Conservation (phyloP, 2,329 filamentous ascomycete genomes). For the Bipolaris sorokiniana region DNA sequence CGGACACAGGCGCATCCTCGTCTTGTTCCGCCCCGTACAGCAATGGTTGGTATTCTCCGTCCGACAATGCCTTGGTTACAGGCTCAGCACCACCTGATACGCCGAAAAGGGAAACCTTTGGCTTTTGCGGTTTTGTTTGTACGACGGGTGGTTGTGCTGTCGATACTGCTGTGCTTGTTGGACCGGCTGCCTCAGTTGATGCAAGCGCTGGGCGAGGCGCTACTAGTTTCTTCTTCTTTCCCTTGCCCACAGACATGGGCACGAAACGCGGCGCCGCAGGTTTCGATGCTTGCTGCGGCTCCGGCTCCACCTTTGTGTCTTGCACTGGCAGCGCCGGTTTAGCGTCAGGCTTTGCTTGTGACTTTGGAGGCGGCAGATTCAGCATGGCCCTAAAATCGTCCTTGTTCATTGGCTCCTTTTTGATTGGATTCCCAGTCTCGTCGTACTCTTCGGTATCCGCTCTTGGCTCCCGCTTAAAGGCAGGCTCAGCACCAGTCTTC, state of each 20-base stretch:
- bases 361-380: slow-evolving; percentile 43
- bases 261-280: slow-evolving; percentile 83
- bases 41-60: slow-evolving; percentile 48
- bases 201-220: slow-evolving; percentile 16
- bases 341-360: slow-evolving; percentile 40
- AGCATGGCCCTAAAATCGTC: slow-evolving; percentile 43
- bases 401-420: slow-evolving; percentile 38
- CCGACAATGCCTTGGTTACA: slow-evolving; percentile 21
- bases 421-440: slow-evolving; percentile 43
- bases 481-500: slow-evolving; percentile 83
- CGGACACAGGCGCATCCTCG: slow-evolving; percentile 19
- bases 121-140: slow-evolving; percentile 52
- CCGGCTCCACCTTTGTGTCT: slow-evolving; percentile 51
- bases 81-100: slow-evolving; percentile 55
- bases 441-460: slow-evolving; percentile 42
- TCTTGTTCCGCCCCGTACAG: slow-evolving; percentile 40
- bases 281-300: slow-evolving; percentile 64
- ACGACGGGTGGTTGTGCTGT: slow-evolving; percentile 18
- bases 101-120: slow-evolving; percentile 74
- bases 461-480: slow-evolving; percentile 71
- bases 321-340: slow-evolving; percentile 5
- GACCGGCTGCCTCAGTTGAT: slow-evolving; percentile 1
- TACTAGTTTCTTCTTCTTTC: slow-evolving; percentile 57
- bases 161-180: not conserved
- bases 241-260: slow-evolving; percentile 82